Evolutionary conservation across 192 early-diverging fungal genomes (phyloP).

Genomic region (Rhizoclosmatium sp.): DNA sequence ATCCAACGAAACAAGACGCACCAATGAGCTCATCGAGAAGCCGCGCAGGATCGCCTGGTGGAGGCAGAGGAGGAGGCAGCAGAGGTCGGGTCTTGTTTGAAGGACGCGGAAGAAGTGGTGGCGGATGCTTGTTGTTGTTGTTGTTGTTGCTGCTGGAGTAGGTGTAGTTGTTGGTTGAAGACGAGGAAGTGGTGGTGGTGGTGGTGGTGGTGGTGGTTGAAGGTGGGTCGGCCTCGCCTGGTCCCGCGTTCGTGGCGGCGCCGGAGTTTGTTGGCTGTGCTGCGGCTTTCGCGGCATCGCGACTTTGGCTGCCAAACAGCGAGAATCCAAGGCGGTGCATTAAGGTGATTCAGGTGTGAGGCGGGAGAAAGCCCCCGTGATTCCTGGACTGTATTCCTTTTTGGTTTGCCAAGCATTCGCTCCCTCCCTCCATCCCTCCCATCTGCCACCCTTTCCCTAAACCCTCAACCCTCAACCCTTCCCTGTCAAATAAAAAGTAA

Average conservation of each 20-base stretch:
- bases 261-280: not conserved
- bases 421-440: not conserved
- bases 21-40: constrained; percentile 6
- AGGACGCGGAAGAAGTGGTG: not conserved
- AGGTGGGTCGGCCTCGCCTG: not conserved
- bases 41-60: not conserved
- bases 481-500: not conserved
- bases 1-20: not conserved
- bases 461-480: not conserved
- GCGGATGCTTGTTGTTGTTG: not conserved
- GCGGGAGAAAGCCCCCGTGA: too few species aligned
- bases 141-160: not conserved
- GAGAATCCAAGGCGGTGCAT: not conserved
- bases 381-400: not conserved
- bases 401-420: not conserved
- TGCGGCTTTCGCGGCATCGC: not conserved
- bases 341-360: not conserved
- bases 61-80: not conserved
- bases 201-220: not conserved
- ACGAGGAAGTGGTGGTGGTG: not conserved
- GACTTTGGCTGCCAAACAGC: not conserved
- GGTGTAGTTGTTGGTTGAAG: not conserved
- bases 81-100: not conserved
- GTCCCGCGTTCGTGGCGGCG: not conserved
- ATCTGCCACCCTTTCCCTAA: not conserved